Evolutionary conservation across 345 rosid species (phyloP).

Genomic region (Ceriops zippeliana): DNA sequence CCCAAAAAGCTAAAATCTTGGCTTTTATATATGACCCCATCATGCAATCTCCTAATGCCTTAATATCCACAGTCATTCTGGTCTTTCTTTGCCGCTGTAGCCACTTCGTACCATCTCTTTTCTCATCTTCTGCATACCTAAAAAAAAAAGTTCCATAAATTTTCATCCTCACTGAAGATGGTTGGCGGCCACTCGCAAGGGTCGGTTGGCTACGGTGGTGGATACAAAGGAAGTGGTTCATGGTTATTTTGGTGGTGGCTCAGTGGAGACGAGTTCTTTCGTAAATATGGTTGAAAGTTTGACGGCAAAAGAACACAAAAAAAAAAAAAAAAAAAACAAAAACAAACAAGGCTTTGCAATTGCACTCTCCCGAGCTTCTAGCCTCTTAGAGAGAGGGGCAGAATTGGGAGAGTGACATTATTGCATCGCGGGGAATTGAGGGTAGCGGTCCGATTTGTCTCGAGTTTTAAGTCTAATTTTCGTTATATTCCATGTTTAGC

Average conservation of each 20-base stretch:
- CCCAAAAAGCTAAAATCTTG: conserved; percentile 40
- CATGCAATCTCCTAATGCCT: conserved; percentile 40
- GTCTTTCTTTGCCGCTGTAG: background rate
- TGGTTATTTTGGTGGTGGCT: conserved; percentile 13
- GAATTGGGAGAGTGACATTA: conserved; percentile 63
- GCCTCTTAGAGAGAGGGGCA: conserved; percentile 29
- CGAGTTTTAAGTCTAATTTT: conserved; percentile 15
- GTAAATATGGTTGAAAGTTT: conserved; percentile 33
- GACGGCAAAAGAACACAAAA: conserved; percentile 13
- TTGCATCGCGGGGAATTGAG: conserved; percentile 94
- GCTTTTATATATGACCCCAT: conserved; percentile 61
- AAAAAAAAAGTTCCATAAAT: background rate
- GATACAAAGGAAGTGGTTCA: conserved; percentile 10
- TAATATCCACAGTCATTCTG: conserved; percentile 16
- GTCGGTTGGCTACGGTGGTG: conserved; percentile 9
- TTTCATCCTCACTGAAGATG: background rate
- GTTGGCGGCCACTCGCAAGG: conserved; percentile 5
- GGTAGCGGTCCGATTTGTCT: conserved; percentile 77
- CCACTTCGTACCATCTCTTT: conserved; percentile 5
- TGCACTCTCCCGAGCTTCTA: conserved; percentile 69
- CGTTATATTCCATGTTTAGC: conserved; percentile 23
- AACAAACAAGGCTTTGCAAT: conserved; percentile 51
- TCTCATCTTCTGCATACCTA: background rate
- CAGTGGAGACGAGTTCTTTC: conserved; percentile 23
- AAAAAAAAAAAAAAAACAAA: conserved; percentile 3